Percentiles rank a stretch among this genome's conserved stretches.
Conservation (phyloP, 1,139 yeast genomes). For the Blastobotrys arbuscula region DNA sequence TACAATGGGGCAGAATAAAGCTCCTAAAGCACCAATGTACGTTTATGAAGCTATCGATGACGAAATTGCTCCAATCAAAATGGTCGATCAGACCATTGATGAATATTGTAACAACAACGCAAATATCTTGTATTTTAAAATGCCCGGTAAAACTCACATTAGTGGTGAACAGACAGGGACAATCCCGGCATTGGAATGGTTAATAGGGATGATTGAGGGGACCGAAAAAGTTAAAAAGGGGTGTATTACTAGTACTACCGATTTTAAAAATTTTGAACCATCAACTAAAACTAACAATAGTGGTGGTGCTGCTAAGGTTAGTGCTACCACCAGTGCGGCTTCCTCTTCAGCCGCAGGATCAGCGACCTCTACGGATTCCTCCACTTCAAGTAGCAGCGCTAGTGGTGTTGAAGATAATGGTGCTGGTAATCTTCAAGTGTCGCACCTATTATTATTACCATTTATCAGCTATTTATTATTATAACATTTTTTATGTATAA, state of each 20-base stretch:
- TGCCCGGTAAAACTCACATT: conserved; percentile 20
- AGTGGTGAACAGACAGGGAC: not conserved
- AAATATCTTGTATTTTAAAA: conserved; percentile 23
- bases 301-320: not conserved
- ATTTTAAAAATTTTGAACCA: not conserved
- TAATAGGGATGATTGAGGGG: conserved; percentile 11
- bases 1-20: conserved; percentile 18
- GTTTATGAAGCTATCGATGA: conserved; percentile 28
- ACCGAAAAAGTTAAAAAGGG: conserved; percentile 9
- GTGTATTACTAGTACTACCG: conserved; percentile 9
- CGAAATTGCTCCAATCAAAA: conserved; percentile 21
- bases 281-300: not conserved
- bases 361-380: not conserved
- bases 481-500: not conserved
- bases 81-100: conserved; percentile 20
- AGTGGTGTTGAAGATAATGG: not conserved
- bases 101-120: conserved; percentile 28
- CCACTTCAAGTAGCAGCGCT: not conserved
- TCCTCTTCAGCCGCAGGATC: not conserved
- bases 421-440: not conserved
- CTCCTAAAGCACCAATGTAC: conserved; percentile 24
- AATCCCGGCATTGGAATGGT: conserved; percentile 11
- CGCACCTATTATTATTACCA: not conserved
- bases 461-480: not conserved
- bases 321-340: not conserved